phyloP scores from a whole-genome alignment of 257 asterid genomes.

The Fraxinus anomala region DNA sequence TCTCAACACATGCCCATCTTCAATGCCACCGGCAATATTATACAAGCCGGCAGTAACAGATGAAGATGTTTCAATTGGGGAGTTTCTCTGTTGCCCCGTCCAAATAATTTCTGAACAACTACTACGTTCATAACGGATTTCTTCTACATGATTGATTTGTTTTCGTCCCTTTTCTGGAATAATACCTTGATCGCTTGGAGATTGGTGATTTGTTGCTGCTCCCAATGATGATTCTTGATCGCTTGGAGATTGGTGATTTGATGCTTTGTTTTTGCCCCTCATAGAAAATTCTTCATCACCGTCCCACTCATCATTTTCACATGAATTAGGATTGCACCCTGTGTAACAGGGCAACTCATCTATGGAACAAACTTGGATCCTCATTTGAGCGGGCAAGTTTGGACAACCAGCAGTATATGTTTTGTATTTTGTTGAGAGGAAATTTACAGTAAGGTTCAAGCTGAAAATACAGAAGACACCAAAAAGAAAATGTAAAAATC shows the following conservation, averaged over 20 bases:
- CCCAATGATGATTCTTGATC: constrained; percentile 25
- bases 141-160: constrained; percentile 23
- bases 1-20: constrained; percentile 19
- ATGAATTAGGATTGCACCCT: constrained; percentile 13
- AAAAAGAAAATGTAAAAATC: background rate
- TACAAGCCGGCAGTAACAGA: constrained; percentile 20
- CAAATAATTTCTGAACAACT: background rate
- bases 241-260: background rate
- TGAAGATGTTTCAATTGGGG: constrained; percentile 11
- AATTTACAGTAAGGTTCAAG: constrained; percentile 72
- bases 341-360: constrained; percentile 84
- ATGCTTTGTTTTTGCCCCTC: constrained; percentile 22
- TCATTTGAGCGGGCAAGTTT: constrained; percentile 52
- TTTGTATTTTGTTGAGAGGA: constrained; percentile 87
- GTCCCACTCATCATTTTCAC: constrained; percentile 29
- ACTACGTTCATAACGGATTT: constrained; percentile 7
- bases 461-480: constrained; percentile 40
- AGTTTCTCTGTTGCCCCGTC: background rate
- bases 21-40: constrained; percentile 3
- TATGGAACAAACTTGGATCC: constrained; percentile 56
- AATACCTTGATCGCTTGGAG: constrained; percentile 16
- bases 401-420: constrained; percentile 58
- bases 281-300: constrained; percentile 35
- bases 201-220: constrained; percentile 9
- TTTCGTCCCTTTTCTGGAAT: constrained; percentile 23